phyloP scores from a whole-genome alignment of 2,329 filamentous ascomycete genomes.

The Ophiostoma sp. region DNA sequence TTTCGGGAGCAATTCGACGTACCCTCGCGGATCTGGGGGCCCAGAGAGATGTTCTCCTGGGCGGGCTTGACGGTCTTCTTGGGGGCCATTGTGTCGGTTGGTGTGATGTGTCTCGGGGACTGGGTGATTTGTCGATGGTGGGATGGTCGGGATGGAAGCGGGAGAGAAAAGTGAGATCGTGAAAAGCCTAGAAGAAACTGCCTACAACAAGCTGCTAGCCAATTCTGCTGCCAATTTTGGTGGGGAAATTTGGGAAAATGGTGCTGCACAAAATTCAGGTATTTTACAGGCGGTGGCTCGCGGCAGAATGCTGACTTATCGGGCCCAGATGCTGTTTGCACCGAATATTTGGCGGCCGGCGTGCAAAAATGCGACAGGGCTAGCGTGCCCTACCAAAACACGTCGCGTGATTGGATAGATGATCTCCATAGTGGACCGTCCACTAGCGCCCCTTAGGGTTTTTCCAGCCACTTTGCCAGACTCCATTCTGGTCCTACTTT shows the following conservation, averaged over 20 bases:
- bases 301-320: conserved; percentile 20
- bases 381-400: conserved; percentile 23
- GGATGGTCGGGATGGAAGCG: conserved; percentile 2
- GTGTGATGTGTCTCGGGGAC: conserved; percentile 26
- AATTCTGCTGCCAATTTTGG: conserved; percentile 20
- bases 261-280: conserved; percentile 3
- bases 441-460: conserved; percentile 1
- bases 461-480: background rate
- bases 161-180: conserved; percentile 5
- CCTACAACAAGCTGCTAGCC: background rate
- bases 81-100: conserved; percentile 73
- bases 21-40: conserved; percentile 95
- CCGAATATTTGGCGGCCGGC: background rate
- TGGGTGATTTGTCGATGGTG: conserved; percentile 29
- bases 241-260: conserved; percentile 10
- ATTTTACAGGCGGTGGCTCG: conserved; percentile 19
- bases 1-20: conserved; percentile 34
- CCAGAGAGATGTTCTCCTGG: conserved; percentile 97
- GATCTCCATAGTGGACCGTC: background rate
- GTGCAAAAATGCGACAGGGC: conserved; percentile 21
- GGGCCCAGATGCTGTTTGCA: background rate
- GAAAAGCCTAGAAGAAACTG: conserved; percentile 19
- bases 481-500: conserved; percentile 8
- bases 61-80: conserved; percentile 80
- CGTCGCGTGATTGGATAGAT: background rate